Evolutionary conservation across 768 basidiomycete species (phyloP), one percentile per base, ranked within the genome.

Genomic region (Tephrocybe sp.): DNA sequence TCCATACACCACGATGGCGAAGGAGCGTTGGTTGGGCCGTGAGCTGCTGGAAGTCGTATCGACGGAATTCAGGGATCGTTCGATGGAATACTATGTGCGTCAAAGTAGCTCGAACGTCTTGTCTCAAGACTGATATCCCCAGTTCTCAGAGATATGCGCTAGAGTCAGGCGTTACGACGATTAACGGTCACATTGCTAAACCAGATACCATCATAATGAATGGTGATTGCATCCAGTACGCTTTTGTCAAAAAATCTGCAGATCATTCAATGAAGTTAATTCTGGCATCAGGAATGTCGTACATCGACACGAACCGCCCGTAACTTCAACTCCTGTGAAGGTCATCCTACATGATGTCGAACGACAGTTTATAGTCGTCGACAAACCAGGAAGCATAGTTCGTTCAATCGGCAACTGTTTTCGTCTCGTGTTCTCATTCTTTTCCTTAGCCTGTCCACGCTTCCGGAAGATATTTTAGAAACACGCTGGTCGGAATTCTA

Each of bases 341-440:
- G 77, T 98, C 32, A 68, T 98, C 3, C 75, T 85, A 45, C 83
- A 86, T 51, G 93, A 98, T 64, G 75, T 74, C 12, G 83, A 90
- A 57, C 83, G 86, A 20, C 80, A 87, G 56, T 93, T 96, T 54
- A 82, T 98, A 30, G 89, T 98, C 12, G 88, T 99, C 24, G 88
- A 98, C 63, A 99, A 99, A 75, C 96, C 96, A 2, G 96, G 96
- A 28, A 90, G 90, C 65, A 92, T 98, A 64, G 95, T 97, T 67
- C 70, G 94, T 83, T 58, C 63, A 55, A 61, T 58, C 30, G 51
- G 39, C 32, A 53, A 46, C 51, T 26, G 47, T 42, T 5, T n/a
- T 26, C 17, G 10, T 18, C 34, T 32, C 51, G 50, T 48, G 51
- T 48, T 51, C 24, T 32, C 28, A 40, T 48, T 18, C 24, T 30